Conservation (phyloP, 78 protist genomes). For the Guillardia theta region DNA sequence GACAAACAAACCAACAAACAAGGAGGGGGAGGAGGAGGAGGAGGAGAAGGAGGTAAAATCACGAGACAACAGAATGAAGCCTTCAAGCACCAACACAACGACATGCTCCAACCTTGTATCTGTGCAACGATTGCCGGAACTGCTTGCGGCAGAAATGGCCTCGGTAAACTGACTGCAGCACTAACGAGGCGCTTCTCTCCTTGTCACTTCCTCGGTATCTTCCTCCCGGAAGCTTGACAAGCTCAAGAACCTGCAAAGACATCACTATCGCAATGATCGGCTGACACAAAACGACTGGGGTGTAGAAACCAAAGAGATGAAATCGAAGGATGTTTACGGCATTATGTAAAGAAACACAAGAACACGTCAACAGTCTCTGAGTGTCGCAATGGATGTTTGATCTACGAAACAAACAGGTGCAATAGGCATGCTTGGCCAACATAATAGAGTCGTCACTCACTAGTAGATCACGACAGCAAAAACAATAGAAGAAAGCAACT, state of each 20-base stretch:
- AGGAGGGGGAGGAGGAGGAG: neutral
- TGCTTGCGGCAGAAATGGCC: conserved; percentile 24
- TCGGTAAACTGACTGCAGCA: neutral
- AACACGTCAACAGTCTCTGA: no score
- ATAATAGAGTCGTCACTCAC: no score
- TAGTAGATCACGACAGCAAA: neutral
- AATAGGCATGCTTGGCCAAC: neutral
- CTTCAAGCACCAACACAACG: neutral
- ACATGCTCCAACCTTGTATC: neutral
- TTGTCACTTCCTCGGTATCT: neutral
- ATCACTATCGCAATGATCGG: no score
- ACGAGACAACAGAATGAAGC: neutral
- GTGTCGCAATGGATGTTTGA: no score
- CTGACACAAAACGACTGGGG: no score
- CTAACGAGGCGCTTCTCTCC: neutral
- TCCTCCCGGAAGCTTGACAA: neutral
- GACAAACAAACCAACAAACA: neutral
- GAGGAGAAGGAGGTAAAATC: neutral
- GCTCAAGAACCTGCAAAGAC: neutral
- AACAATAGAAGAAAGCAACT: neutral
- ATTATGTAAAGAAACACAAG: no score
- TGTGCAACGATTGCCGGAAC: neutral
- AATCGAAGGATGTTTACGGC: no score
- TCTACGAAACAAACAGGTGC: no score
- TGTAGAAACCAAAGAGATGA: no score